Conservation (phyloP, 225 moss, liverwort and hornwort species). For the Polytrichum commune region DNA sequence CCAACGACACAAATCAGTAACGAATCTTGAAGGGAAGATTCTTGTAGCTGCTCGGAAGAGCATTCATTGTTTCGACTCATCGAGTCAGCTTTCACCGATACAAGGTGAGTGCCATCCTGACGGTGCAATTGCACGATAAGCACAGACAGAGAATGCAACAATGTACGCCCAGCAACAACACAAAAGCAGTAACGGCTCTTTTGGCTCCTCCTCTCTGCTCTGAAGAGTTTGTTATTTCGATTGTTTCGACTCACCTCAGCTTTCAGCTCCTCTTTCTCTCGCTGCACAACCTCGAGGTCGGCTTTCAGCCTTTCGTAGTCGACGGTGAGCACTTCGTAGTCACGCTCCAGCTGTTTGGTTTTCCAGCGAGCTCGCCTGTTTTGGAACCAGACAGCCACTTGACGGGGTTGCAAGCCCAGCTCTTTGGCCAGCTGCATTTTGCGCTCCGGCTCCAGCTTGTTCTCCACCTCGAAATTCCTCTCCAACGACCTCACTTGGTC, state of each 20-base stretch:
- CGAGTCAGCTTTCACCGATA: too few relatives aligned
- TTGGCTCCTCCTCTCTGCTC: too few relatives aligned
- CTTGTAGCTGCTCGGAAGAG: too few relatives aligned
- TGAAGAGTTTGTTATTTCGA: too few relatives aligned
- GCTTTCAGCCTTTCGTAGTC: constrained; percentile 75
- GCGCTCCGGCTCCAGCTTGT: constrained; percentile 87
- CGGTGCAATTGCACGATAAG: not conserved
- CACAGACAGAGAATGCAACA: too few relatives aligned
- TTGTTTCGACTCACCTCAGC: constrained; percentile 44
- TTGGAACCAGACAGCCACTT: constrained; percentile 97
- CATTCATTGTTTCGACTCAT: too few relatives aligned
- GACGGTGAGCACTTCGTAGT: constrained; percentile 73
- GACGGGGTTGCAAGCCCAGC: constrained; percentile 82
- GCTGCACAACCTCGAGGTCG: constrained; percentile 50
- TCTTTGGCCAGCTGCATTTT: constrained; percentile 96
- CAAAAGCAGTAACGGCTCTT: too few relatives aligned
- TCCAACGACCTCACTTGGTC: constrained; percentile 92
- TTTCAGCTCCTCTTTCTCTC: constrained; percentile 64
- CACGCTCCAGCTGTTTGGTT: constrained; percentile 90
- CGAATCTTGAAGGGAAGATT: too few relatives aligned
- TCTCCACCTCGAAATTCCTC: constrained; percentile 88
- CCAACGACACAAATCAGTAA: too few relatives aligned
- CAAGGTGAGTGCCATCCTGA: too few relatives aligned
- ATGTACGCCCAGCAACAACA: too few relatives aligned
- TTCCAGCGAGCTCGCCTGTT: constrained; percentile 96